phyloP scores from a whole-genome alignment of 257 asterid species.

The Thymus quinquecostatus region DNA sequence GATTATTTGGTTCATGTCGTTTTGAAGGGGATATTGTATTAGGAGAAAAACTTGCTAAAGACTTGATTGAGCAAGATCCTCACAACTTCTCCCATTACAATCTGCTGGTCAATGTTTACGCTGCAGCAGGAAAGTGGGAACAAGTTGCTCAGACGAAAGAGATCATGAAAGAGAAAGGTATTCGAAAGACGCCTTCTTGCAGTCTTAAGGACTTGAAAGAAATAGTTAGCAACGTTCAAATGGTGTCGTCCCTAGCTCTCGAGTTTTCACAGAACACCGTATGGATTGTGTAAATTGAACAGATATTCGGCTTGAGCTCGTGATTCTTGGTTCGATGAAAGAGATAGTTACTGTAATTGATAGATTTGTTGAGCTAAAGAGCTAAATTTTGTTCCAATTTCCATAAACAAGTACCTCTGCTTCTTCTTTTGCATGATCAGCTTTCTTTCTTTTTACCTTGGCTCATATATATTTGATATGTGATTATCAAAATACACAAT shows the following conservation, averaged over 20 bases:
- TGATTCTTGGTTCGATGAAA: background rate
- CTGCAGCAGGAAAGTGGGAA: conserved; percentile 73
- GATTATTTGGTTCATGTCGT: conserved; percentile 57
- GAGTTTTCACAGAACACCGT: background rate
- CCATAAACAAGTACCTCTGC: too few relatives aligned
- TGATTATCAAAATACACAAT: too few relatives aligned
- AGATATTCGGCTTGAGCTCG: background rate
- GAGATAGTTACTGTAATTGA: background rate
- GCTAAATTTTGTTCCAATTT: background rate
- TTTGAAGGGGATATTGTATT: conserved; percentile 49
- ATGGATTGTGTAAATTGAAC: background rate
- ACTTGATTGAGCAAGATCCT: conserved; percentile 63
- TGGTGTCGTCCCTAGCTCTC: background rate
- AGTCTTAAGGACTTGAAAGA: conserved; percentile 63
- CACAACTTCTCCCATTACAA: conserved; percentile 46
- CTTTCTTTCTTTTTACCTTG: too few relatives aligned
- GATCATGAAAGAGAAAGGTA: conserved; percentile 61
- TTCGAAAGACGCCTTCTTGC: conserved; percentile 46
- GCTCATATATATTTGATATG: too few relatives aligned
- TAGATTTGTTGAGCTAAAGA: background rate
- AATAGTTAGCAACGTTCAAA: conserved; percentile 43
- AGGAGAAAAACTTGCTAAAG: conserved; percentile 57
- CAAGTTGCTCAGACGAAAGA: conserved; percentile 57
- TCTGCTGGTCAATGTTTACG: conserved; percentile 65
- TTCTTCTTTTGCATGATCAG: background rate